Base-by-base conservation (phyloP, 2,329 filamentous ascomycete species). In the Botrytis hyacinthi region DNA sequence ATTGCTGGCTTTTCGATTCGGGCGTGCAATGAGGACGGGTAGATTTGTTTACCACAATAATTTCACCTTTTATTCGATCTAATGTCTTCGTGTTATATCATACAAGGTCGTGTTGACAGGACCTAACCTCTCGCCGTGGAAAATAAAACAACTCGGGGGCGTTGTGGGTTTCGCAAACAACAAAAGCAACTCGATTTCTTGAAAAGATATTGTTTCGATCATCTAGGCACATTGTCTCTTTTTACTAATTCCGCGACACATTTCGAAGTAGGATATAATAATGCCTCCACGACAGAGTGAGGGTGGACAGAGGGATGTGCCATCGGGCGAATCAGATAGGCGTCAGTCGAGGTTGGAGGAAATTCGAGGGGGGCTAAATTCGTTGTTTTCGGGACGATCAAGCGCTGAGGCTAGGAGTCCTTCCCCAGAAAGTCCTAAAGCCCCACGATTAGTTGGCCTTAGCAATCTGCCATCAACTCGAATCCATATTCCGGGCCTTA, bases 391-490 rank as follows among this genome's bases (percentile, higher is more conserved):
- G 12, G 79, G 79, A 35, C 75, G 76, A 51, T 80, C 79, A 29
- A 78, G 71, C 60, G 75, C 79, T 71, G 76, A 76, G 20, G 60
- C 72, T 29, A 76, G 75, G 72, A 76, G 65, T 71, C 61, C 54
- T 62, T 63, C 73, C 4, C 77, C 77, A 62, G 62, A 80, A 80
- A 85, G 83, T 32, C 85, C 86, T 48, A 89, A 89, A 77, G 84
- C 85, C 1, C 84, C 86, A 3, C 81, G 81, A 4, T 83, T 84
- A 67, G 78, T 80, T 29, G 60, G 70, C 18, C 77, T 85, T 5
- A 80, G 81, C 6, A 79, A 80, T 44, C 76, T 86, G 37, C 82
- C 85, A 18, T 83, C 82, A 44, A 84, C 83, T 40, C 80, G 83
- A 68, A 77, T 86, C 40, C 80, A 83, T 71, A 78, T 86, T 40